Conservation (phyloP, 148 eudicot genomes). For the Chenopodium formosanum region DNA sequence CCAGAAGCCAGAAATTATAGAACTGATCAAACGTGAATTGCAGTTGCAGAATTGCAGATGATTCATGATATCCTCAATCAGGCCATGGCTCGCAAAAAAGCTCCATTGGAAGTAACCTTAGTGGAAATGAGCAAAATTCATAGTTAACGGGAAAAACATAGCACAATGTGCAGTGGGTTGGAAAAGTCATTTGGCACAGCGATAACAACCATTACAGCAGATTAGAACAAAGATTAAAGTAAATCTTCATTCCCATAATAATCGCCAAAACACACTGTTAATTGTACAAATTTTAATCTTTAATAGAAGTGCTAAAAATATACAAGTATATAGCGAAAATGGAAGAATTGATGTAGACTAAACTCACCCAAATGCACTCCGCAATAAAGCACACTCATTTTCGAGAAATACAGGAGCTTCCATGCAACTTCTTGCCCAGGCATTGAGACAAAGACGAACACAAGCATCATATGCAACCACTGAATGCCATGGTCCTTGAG, state of each 20-base stretch:
- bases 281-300: background rate
- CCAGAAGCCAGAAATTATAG: background rate
- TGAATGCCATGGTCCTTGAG: conserved; percentile 85
- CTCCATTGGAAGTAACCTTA: no score
- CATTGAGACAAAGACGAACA: conserved; percentile 91
- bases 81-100: background rate
- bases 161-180: background rate
- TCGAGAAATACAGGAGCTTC: conserved; percentile 92
- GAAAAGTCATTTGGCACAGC: background rate
- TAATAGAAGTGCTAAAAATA: background rate
- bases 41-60: no score
- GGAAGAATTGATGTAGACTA: background rate
- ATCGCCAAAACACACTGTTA: background rate
- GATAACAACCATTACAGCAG: background rate
- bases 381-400: conserved; percentile 79
- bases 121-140: background rate
- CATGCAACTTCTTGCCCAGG: conserved; percentile 93
- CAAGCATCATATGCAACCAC: conserved; percentile 95
- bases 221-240: background rate
- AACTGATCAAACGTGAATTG: background rate
- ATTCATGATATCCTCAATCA: background rate
- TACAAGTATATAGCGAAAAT: background rate
- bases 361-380: conserved; percentile 81
- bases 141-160: background rate
- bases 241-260: background rate